phyloP scores from a whole-genome alignment of 2,329 filamentous ascomycete species.

The Ambrosiella beaveri region DNA sequence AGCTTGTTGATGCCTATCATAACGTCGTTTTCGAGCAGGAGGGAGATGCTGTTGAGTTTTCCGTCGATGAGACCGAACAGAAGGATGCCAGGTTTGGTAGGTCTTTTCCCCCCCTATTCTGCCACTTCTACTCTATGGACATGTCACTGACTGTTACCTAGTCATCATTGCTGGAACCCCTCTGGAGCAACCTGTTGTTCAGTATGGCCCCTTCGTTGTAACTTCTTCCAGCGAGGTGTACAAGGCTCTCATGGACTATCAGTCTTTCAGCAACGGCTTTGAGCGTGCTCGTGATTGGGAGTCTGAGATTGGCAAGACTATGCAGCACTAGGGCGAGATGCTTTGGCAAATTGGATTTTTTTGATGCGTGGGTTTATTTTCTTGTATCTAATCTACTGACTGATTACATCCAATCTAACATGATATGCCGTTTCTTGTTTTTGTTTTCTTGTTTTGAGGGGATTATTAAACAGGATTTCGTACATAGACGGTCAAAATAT shows the following conservation, averaged over 20 bases:
- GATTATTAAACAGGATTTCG: no score
- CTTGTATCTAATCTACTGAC: neutral
- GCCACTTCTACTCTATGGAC: neutral
- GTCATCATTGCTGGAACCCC: conserved; percentile 66
- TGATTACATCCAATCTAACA: neutral
- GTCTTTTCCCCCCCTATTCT: neutral
- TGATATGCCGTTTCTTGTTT: no score
- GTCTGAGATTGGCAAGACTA: conserved; percentile 72
- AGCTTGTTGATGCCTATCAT: conserved; percentile 52
- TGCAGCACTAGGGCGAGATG: conserved; percentile 23
- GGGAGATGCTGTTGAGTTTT: conserved; percentile 58
- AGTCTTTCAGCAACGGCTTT: conserved; percentile 58
- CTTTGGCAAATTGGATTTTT: neutral
- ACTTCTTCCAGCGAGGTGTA: conserved; percentile 55
- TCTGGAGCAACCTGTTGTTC: conserved; percentile 61
- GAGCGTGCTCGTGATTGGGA: conserved; percentile 64
- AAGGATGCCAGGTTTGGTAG: conserved; percentile 34
- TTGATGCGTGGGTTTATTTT: neutral
- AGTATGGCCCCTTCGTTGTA: conserved; percentile 76
- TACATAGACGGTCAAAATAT: no score
- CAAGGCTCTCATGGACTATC: conserved; percentile 60
- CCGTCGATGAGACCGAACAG: conserved; percentile 48
- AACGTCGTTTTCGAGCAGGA: conserved; percentile 75
- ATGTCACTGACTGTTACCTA: conserved; percentile 9
- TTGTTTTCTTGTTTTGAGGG: no score